These are phyloP conservation scores for Conoideocrella luteorostrata DNA, from an alignment of 2,329 filamentous ascomycete genomes.

Conservation along the genomic window DNA sequence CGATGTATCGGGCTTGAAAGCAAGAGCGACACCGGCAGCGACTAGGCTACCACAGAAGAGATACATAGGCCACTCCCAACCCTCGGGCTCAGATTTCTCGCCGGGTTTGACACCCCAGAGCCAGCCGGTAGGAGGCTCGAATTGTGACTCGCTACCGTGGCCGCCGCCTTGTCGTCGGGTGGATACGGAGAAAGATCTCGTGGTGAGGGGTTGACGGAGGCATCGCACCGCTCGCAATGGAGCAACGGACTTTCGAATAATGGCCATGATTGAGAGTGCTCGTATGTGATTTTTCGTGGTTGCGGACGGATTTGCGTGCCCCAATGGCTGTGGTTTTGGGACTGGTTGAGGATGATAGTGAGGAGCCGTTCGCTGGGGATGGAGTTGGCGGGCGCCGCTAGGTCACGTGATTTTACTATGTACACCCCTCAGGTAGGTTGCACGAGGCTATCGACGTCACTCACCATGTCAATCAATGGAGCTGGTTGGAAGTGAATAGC, in stretches of 20 bases:
- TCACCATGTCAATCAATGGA: not conserved
- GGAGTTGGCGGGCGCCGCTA: not conserved
- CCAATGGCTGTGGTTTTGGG: constrained; percentile 20
- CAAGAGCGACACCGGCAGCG: constrained; percentile 72
- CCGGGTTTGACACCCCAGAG: constrained; percentile 91
- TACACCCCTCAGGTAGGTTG: not conserved
- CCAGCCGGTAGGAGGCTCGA: constrained; percentile 86
- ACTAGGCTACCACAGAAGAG: constrained; percentile 76
- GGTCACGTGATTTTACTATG: constrained; percentile 7
- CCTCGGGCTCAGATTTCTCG: constrained; percentile 92
- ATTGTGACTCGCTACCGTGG: constrained; percentile 61
- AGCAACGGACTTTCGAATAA: constrained; percentile 30
- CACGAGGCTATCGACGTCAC: not conserved
- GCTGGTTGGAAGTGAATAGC: no score
- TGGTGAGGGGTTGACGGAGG: constrained; percentile 25
- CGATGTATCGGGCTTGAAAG: constrained; percentile 98
- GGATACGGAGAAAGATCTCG: constrained; percentile 39
- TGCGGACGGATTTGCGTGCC: constrained; percentile 15
- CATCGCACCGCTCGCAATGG: constrained; percentile 32
- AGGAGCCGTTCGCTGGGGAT: not conserved
- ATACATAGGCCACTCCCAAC: constrained; percentile 85
- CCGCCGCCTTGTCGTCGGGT: constrained; percentile 34
- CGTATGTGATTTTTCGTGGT: constrained; percentile 13
- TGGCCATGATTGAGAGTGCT: constrained; percentile 22
- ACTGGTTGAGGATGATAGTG: constrained; percentile 3